Evolutionary conservation across 2,329 filamentous ascomycete species (phyloP), one percentile per base, ranked within the genome.

Genomic region (Penicillium sclerotiorum): DNA sequence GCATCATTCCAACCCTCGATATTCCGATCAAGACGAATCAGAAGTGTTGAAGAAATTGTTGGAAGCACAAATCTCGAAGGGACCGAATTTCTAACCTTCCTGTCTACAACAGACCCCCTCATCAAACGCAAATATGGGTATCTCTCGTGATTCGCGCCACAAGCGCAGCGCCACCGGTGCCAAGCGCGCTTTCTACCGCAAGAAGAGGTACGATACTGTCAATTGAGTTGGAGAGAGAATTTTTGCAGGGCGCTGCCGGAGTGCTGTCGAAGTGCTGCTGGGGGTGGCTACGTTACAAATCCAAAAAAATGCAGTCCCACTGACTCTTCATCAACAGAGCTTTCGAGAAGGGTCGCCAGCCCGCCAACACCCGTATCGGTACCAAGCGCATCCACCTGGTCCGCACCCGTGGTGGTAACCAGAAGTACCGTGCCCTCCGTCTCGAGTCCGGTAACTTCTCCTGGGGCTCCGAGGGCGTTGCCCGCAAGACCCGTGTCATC

Each of bases 331-430:
- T n/a, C 71, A 83, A 85, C 90, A 99, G 94, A 93, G 95, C 92
- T 85, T 99, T 99, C 89, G 95, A 99, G 88, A 91, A 92, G 80
- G 94, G 94, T 79, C 93, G 94, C 78, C 94, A 99, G 86, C 90
- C 93, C 77, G 90, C 94, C 84, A 95, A 94, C 87, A 99, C 94
- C 82, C 90, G 93, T 88, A 97, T 99, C 80, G 94, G 95, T 72
- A 74, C 87, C 76, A 96, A 96, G 89, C 88, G 91, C 77, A 87
- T 96, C 80, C 91, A 96, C 83, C 86, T 94, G 74, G 90, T 96
- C 80, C 92, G 91, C 80, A 95, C 90, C 73, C 92, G 92, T 77
- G 91, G 94, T 78, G 94, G 94, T 70, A 99, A 99, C 90, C 90
- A 89, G 83, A 99, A 99, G 85, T 96, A 95, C 89, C 93, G 94